These are phyloP conservation scores for Yamadazyma atmosphaerica DNA, from an alignment of 1,139 yeast genomes.

Conservation along the genomic window DNA sequence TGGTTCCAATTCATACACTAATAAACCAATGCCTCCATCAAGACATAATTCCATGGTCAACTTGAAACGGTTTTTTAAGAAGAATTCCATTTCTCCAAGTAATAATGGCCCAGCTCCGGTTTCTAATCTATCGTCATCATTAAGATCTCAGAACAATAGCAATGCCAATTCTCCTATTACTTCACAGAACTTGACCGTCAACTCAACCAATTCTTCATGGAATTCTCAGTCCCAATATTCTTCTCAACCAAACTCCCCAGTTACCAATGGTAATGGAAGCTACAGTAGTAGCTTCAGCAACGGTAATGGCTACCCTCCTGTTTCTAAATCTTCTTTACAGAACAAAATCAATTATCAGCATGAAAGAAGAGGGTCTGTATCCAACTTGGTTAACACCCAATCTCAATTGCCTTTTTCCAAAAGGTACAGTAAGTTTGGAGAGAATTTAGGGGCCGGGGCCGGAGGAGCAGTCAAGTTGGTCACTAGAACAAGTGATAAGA, in stretches of 20 bases:
- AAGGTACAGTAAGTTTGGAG: conserved; percentile 80
- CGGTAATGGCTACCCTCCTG: conserved; percentile 1
- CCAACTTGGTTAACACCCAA: conserved; percentile 24
- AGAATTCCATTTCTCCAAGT: conserved; percentile 34
- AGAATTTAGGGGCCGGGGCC: conserved; percentile 92
- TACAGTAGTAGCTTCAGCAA: conserved; percentile 23
- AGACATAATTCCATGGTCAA: conserved; percentile 77
- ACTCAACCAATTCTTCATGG: conserved; percentile 31
- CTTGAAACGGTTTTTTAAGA: conserved; percentile 60
- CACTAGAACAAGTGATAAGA: conserved; percentile 64
- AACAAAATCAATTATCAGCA: conserved; percentile 31
- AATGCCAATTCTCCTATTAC: conserved; percentile 20
- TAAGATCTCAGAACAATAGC: conserved; percentile 29
- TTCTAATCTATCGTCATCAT: conserved; percentile 42
- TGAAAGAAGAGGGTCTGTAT: conserved; percentile 43
- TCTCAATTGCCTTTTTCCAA: conserved; percentile 61
- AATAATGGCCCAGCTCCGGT: conserved; percentile 22
- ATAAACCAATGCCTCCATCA: conserved; percentile 26
- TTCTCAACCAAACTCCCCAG: conserved; percentile 12
- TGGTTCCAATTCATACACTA: conserved; percentile 3
- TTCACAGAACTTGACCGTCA: conserved; percentile 19
- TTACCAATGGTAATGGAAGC: conserved; percentile 22
- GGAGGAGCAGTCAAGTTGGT: conserved; percentile 89
- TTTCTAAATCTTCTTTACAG: conserved; percentile 21
- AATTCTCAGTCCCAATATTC: conserved; percentile 33